Base-by-base conservation (phyloP, 2,329 filamentous ascomycete species). In the Talaromyces rugulosus region DNA sequence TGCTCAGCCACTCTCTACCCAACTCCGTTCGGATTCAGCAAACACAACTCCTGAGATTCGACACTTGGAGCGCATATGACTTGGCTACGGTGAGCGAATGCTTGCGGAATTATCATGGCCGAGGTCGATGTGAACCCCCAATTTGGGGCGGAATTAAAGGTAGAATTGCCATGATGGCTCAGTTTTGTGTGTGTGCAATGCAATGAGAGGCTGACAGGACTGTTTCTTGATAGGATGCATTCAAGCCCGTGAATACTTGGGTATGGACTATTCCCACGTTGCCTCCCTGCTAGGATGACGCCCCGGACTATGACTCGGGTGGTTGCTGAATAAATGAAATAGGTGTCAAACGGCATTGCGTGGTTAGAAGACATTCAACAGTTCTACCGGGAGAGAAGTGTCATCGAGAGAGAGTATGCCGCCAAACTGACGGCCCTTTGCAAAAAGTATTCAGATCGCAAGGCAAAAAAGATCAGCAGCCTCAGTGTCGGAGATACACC, bases 331-430 rank as follows among this genome's bases (percentile, higher is more conserved):
- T 60, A 23, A 58, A 56, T 28, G 42, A 51, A 60, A 44, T 70
- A 87, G 84, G 91, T 96, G 62, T 83, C 87, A 66, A 88, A 91
- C 75, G 92, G 94, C 66, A 96, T 99, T 75, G 82, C 86, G 67
- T 99, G 94, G 94, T 87, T 99, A 63, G 94, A 97, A 71, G 95
- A 99, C 71, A 91, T 99, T 66, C 92, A 99, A 76, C 88, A 91
- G 72, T 99, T 98, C 81, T 99, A 98, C 82, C 91, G 95, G 66
- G 95, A 99, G 78, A 87, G 96, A 62, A 91, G 92, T 73, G 87
- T 82, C 40, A 96, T 99, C 75, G 95, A 99, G 80, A 97, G 96
- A 79, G 96, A 99, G 75, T 98, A 99, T 76, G 90, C 91, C 70
- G 85, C 89, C 66, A 98, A 94, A 78, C 87, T 99, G 66, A 90